Percentiles rank a stretch among this genome's conserved stretches.
Evolutionary conservation across 2,329 filamentous ascomycete species (phyloP).

Genomic region (Magnaporthiopsis incrustans): DNA sequence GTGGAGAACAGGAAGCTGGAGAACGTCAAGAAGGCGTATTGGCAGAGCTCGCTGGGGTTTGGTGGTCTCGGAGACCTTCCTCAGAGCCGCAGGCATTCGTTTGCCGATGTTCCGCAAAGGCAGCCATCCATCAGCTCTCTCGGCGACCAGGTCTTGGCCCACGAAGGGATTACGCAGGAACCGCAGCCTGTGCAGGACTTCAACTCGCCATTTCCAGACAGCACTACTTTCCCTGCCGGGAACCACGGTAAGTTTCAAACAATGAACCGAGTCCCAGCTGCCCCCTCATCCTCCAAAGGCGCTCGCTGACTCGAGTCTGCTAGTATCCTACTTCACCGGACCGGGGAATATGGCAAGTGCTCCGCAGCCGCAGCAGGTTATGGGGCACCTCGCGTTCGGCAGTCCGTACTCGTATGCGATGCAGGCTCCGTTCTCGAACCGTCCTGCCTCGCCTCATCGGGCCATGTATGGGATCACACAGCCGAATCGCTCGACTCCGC

Average conservation of each 20-base stretch:
- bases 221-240: constrained; percentile 21
- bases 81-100: constrained; percentile 73
- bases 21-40: constrained; percentile 59
- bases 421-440: constrained; percentile 35
- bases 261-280: no score
- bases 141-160: constrained; percentile 38
- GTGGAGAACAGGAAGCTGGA: constrained; percentile 55
- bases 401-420: constrained; percentile 27
- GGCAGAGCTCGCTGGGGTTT: constrained; percentile 66
- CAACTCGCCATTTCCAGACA: constrained; percentile 30
- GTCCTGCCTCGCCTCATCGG: constrained; percentile 53
- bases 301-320: constrained; percentile 21
- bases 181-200: constrained; percentile 35
- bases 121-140: constrained; percentile 57
- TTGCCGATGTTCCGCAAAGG: constrained; percentile 58
- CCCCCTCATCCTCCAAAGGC: constrained; percentile 3
- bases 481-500: constrained; percentile 57
- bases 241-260: constrained; percentile 21
- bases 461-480: constrained; percentile 53
- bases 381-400: constrained; percentile 22
- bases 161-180: constrained; percentile 39
- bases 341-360: constrained; percentile 19
- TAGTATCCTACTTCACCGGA: constrained; percentile 30
- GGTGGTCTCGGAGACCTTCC: constrained; percentile 52
- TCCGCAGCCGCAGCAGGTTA: not conserved